These are phyloP conservation scores for Phytomonas francai DNA, from an alignment of 208 protist genomes.

Conservation along the genomic window DNA sequence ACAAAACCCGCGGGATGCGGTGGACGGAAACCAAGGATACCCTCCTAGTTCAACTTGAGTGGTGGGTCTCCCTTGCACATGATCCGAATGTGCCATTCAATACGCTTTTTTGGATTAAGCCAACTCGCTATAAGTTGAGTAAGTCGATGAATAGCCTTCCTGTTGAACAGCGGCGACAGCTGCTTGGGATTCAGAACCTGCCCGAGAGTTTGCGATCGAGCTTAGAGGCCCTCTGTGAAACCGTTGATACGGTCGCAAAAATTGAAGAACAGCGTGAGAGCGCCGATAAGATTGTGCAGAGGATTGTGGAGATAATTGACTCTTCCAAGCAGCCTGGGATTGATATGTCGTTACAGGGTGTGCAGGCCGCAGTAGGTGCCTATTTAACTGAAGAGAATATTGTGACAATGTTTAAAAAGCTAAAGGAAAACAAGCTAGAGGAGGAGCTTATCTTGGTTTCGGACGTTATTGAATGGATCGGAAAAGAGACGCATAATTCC, in stretches of 20 bases:
- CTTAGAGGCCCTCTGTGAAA: conserved; percentile 81
- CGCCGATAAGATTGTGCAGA: conserved; percentile 68
- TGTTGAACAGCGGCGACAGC: conserved; percentile 70
- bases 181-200: conserved; percentile 85
- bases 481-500: conserved; percentile 77
- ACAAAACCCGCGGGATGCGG: conserved; percentile 79
- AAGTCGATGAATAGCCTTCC: conserved; percentile 82
- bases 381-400: conserved; percentile 80
- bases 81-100: conserved; percentile 83
- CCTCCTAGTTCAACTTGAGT: conserved; percentile 81
- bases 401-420: conserved; percentile 67
- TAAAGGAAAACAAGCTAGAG: conserved; percentile 66
- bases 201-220: conserved; percentile 71
- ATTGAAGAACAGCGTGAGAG: conserved; percentile 48
- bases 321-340: conserved; percentile 71
- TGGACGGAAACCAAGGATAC: conserved; percentile 80
- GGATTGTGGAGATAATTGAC: conserved; percentile 67
- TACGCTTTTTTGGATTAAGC: conserved; percentile 87
- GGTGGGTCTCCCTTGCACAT: conserved; percentile 69
- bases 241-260: conserved; percentile 49
- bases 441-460: conserved; percentile 72
- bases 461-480: conserved; percentile 80
- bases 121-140: conserved; percentile 73
- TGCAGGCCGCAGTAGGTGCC: conserved; percentile 53
- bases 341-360: conserved; percentile 60